Evolutionary conservation across 371 early-diverging fungal genomes (phyloP).

Genomic region (Homolaphlyctis polyrhiza): DNA sequence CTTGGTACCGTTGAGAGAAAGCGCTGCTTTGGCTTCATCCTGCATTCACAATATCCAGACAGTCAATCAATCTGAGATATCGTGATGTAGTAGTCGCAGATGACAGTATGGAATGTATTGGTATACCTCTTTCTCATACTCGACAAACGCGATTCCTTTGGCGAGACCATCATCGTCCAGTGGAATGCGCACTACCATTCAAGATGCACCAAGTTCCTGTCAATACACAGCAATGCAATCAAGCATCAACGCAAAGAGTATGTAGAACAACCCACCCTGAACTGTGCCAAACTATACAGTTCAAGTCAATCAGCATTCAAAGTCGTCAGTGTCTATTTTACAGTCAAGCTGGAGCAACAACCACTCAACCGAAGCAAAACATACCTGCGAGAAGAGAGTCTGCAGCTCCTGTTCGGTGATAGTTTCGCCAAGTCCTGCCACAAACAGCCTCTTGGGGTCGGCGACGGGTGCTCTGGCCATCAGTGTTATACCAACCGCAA

Average conservation of each 20-base stretch:
- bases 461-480: conserved; percentile 14
- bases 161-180: conserved; percentile 13
- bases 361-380: not conserved
- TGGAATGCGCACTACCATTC: conserved; percentile 22
- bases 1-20: conserved; percentile 30
- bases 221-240: not conserved
- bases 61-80: not conserved
- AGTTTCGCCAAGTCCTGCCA: conserved; percentile 30
- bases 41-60: not conserved
- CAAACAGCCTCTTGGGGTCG: conserved; percentile 31
- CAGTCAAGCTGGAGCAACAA: not conserved
- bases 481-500: not conserved
- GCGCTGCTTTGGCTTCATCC: conserved; percentile 28
- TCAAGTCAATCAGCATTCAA: conserved; percentile 1
- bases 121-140: conserved; percentile 30
- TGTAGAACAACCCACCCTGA: conserved; percentile 1
- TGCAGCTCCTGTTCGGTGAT: conserved; percentile 27
- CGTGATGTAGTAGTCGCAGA: not conserved
- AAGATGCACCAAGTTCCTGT: not conserved
- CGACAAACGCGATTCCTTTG: conserved; percentile 37
- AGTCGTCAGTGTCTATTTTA: too few species aligned
- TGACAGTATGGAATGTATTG: not conserved
- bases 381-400: conserved; percentile 24
- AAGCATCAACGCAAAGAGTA: not conserved
- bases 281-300: conserved; percentile 27